These are phyloP conservation scores for Eucalyptus pauciflora DNA, from an alignment of 345 rosid genomes.

Conservation along the genomic window DNA sequence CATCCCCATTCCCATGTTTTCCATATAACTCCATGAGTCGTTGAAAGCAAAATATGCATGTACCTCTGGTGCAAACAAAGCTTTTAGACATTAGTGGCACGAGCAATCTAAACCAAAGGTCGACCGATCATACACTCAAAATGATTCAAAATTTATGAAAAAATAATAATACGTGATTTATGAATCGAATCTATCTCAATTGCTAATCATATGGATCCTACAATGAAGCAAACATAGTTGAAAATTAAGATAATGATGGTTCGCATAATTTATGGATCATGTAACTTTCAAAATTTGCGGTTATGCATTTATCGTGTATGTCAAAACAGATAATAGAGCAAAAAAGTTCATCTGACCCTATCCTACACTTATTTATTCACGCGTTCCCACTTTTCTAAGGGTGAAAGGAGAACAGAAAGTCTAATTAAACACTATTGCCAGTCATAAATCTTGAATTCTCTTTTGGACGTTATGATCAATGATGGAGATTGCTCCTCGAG, in stretches of 20 bases:
- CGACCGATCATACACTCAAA: accelerated
- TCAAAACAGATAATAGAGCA: not conserved
- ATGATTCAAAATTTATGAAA: no score
- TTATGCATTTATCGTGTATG: not conserved
- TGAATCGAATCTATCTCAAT: not conserved
- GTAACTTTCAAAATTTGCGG: no score
- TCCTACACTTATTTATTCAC: no score
- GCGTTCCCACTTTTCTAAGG: not conserved
- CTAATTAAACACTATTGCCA: not conserved
- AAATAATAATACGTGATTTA: not conserved
- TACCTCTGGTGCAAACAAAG: no score
- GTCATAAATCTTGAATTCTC: not conserved
- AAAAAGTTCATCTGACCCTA: not conserved
- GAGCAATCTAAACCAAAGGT: not conserved
- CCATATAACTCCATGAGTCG: no score
- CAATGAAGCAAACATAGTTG: no score
- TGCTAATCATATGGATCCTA: not conserved
- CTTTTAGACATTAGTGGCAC: no score
- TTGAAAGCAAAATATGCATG: no score
- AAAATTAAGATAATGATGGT: not conserved
- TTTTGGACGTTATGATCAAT: not conserved
- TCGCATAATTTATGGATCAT: not conserved
- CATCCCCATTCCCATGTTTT: not conserved
- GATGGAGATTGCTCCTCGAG: not conserved
- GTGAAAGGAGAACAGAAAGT: not conserved